phyloP scores from a whole-genome alignment of 768 basidiomycete genomes.

The Coprinellus micaceus region DNA sequence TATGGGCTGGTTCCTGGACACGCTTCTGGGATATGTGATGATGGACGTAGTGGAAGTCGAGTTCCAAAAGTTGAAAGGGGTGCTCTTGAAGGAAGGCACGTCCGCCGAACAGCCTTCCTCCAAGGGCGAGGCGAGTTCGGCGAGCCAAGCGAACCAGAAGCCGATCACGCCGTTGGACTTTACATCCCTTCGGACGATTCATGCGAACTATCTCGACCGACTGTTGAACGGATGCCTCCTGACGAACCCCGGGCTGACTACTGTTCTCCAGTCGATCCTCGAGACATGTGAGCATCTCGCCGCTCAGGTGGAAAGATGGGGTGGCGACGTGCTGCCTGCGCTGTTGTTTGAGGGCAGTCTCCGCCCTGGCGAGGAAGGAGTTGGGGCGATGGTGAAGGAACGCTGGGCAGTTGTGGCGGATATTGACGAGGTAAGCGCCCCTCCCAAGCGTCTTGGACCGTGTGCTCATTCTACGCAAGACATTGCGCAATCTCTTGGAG shows the following conservation, averaged over 20 bases:
- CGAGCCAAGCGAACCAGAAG: slow-evolving; percentile 19
- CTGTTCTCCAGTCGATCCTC: slow-evolving; percentile 66
- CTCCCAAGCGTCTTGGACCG: background rate
- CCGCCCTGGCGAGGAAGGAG: slow-evolving; percentile 49
- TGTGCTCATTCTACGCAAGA: slow-evolving; percentile 37
- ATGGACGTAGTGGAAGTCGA: slow-evolving; percentile 87
- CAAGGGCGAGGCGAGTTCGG: slow-evolving; percentile 7
- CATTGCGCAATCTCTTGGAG: slow-evolving; percentile 60
- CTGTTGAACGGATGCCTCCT: slow-evolving; percentile 78
- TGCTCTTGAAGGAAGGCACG: slow-evolving; percentile 39
- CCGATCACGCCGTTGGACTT: slow-evolving; percentile 62
- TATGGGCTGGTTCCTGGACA: slow-evolving; percentile 92
- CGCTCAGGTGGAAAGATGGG: slow-evolving; percentile 89
- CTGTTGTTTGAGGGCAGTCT: slow-evolving; percentile 79
- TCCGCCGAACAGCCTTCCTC: slow-evolving; percentile 7
- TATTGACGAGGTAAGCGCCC: slow-evolving; percentile 66
- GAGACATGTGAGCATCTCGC: slow-evolving; percentile 84
- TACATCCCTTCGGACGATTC: slow-evolving; percentile 77
- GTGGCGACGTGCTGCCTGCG: slow-evolving; percentile 83
- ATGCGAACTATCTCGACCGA: slow-evolving; percentile 76
- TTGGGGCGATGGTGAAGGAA: slow-evolving; percentile 72
- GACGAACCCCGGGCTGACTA: slow-evolving; percentile 57
- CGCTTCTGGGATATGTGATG: slow-evolving; percentile 80
- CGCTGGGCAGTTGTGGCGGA: slow-evolving; percentile 65
- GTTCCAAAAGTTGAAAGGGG: slow-evolving; percentile 64